Evolutionary conservation across 1,284 basidiomycete genomes (phyloP).

Genomic region (Gomphus bonarii): DNA sequence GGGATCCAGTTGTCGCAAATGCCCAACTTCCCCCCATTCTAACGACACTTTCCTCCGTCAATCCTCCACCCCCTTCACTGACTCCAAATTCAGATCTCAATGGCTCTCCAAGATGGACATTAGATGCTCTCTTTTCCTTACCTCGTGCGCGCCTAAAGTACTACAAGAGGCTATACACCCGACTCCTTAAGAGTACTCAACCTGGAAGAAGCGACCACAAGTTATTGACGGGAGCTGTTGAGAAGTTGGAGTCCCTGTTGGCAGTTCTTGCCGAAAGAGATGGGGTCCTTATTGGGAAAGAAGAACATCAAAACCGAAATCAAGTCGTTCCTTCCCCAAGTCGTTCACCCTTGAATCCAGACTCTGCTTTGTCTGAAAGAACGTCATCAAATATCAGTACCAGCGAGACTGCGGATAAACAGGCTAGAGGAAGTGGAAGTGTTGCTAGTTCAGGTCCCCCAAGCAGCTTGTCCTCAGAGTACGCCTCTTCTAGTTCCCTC

Average conservation of each 20-base stretch:
- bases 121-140: constrained; percentile 81
- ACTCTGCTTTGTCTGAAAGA: background rate
- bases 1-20: constrained; percentile 73
- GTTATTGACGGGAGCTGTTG: constrained; percentile 71
- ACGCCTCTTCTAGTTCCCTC: background rate
- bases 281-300: constrained; percentile 24
- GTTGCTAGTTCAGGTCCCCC: constrained; percentile 9
- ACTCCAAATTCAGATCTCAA: constrained; percentile 10
- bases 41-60: constrained; percentile 53
- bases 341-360: background rate
- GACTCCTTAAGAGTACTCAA: constrained; percentile 80
- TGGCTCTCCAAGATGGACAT: constrained; percentile 57
- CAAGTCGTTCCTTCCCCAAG: background rate
- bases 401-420: background rate
- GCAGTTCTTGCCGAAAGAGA: constrained; percentile 54
- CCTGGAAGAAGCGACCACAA: constrained; percentile 85
- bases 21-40: constrained; percentile 61
- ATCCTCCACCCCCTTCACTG: constrained; percentile 37
- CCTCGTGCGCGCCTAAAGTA: constrained; percentile 82
- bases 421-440: constrained; percentile 7
- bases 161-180: constrained; percentile 86
- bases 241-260: constrained; percentile 71
- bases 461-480: background rate
- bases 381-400: background rate
- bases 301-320: background rate